phyloP scores from a whole-genome alignment of 176 grass and related monocot genomes.

The Oryza officinalis region DNA sequence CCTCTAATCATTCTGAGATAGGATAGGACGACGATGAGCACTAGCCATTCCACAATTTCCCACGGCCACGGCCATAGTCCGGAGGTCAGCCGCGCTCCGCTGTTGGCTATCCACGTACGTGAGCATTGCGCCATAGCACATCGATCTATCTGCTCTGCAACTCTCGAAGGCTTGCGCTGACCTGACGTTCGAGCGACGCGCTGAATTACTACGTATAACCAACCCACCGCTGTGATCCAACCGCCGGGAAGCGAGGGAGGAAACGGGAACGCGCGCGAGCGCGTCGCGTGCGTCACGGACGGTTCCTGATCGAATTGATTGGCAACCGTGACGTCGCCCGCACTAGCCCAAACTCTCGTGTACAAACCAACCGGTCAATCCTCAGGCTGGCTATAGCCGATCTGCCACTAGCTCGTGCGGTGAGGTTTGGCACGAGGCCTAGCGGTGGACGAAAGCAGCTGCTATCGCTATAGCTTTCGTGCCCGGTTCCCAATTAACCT shows the following conservation, averaged over 20 bases:
- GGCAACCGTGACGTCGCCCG: background rate
- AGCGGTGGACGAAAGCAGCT: background rate
- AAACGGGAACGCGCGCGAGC: background rate
- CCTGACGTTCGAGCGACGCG: background rate
- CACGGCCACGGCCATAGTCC: no score
- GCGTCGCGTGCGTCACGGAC: background rate
- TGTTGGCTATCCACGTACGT: background rate
- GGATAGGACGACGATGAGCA: background rate
- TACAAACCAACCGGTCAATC: background rate
- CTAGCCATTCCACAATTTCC: background rate
- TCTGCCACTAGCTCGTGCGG: background rate
- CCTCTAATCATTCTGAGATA: background rate
- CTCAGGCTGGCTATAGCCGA: no score
- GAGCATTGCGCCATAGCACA: background rate
- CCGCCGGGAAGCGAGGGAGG: no score
- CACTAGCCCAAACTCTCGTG: background rate
- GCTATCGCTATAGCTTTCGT: background rate
- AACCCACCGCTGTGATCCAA: no score
- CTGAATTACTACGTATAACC: background rate
- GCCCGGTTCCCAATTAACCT: background rate
- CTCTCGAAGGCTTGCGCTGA: background rate
- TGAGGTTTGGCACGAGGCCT: background rate
- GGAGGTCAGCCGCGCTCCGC: background rate
- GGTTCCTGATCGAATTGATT: constrained; percentile 19
- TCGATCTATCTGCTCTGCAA: background rate